Conservation (phyloP, 2,329 filamentous ascomycete genomes). For the Phialemoniopsis sp. region DNA sequence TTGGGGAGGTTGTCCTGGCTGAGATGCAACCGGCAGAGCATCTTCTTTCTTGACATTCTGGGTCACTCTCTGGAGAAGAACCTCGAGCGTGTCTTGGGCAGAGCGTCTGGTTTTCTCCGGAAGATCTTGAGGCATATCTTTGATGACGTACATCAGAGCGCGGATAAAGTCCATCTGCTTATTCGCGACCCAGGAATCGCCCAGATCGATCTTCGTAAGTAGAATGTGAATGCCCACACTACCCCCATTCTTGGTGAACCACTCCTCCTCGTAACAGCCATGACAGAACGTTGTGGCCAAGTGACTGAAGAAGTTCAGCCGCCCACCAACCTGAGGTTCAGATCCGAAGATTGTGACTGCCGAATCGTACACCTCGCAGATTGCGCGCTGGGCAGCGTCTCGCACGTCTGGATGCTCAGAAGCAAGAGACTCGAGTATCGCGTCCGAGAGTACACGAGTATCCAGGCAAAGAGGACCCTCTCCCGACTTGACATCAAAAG, state of each 20-base stretch:
- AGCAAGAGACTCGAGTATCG: conserved; percentile 83
- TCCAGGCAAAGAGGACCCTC: conserved; percentile 87
- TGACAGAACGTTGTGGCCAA: conserved; percentile 85
- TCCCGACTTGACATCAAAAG: conserved; percentile 80
- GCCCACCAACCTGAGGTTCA: conserved; percentile 59
- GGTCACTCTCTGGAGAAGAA: conserved; percentile 74
- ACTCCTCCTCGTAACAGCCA: conserved; percentile 95
- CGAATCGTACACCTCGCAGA: conserved; percentile 74
- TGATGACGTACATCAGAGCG: conserved; percentile 94
- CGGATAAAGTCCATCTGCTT: conserved; percentile 86
- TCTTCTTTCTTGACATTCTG: conserved; percentile 79
- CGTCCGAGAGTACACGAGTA: conserved; percentile 81
- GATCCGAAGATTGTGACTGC: conserved; percentile 76
- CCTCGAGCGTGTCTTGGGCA: conserved; percentile 78
- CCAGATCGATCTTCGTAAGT: conserved; percentile 78
- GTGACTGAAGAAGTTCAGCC: conserved; percentile 79
- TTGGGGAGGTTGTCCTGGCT: conserved; percentile 38
- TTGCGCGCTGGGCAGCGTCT: conserved; percentile 75
- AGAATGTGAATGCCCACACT: conserved; percentile 86
- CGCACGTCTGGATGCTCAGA: conserved; percentile 79
- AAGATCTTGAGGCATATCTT: conserved; percentile 93
- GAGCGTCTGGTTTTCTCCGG: conserved; percentile 83
- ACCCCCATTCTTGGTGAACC: conserved; percentile 96
- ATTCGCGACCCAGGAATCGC: conserved; percentile 75
- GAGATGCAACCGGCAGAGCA: conserved; percentile 35